A percentile compares a stretch with the other conserved stretches of the same genome.
Evolutionary conservation across 176 grass and related monocot genomes (phyloP).

Genomic region (Juncus inflexus): DNA sequence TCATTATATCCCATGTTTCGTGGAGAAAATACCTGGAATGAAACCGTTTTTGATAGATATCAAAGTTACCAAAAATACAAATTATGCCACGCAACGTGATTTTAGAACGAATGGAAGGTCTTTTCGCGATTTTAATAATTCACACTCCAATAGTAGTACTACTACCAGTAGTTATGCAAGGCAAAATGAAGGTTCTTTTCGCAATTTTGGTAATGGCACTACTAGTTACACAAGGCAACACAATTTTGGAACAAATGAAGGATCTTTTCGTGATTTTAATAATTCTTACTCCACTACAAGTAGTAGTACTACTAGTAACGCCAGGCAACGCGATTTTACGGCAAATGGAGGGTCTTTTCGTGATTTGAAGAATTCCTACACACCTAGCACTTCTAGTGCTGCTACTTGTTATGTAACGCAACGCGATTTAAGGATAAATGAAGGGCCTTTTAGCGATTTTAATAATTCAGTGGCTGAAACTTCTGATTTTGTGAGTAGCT

Average conservation of each 20-base stretch:
- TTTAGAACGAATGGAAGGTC: constrained; percentile 15
- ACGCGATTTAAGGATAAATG: constrained; percentile 17
- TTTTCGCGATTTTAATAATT: constrained; percentile 3
- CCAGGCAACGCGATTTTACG: too few relatives aligned
- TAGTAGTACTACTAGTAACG: too few relatives aligned
- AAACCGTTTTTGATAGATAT: constrained; percentile 28
- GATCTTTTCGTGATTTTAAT: constrained; percentile 14
- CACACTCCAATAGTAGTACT: neutral
- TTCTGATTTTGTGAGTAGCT: constrained; percentile 12
- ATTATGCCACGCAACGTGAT: constrained; percentile 10
- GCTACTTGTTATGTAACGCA: constrained; percentile 5
- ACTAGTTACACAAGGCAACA: constrained; percentile 14
- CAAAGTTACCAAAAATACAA: constrained; percentile 9
- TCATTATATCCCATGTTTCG: constrained; percentile 26
- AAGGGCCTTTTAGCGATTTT: constrained; percentile 15
- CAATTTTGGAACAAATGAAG: constrained; percentile 18
- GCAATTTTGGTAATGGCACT: too few relatives aligned
- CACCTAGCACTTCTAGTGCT: too few relatives aligned
- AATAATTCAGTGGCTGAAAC: neutral
- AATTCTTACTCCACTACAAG: neutral
- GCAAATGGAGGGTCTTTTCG: too few relatives aligned
- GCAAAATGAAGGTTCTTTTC: too few relatives aligned
- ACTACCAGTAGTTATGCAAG: too few relatives aligned
- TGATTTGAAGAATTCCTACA: too few relatives aligned
- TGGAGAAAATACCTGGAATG: constrained; percentile 23